Evolutionary conservation across 768 basidiomycete species (phyloP), one percentile per base, ranked within the genome.

Genomic region (Pulveroboletus frians): DNA sequence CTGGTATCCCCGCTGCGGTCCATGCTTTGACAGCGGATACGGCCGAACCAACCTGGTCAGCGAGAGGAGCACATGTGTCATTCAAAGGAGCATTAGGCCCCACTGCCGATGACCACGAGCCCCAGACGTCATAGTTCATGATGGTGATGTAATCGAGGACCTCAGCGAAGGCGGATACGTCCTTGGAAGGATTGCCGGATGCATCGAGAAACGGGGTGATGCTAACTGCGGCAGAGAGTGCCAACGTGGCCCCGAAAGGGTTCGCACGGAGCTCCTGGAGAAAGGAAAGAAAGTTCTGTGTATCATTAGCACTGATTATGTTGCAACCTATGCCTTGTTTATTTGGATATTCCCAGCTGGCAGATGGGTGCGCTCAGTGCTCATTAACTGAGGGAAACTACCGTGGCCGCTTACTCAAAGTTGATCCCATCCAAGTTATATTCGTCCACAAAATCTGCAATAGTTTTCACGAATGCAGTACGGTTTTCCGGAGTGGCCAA

Each of bases 291-390:
- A 86, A 88, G 65, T 96, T 94, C 27, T 76, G 70, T 0, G 83
- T 79, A 63, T 98, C 94, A 46, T 74, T 52, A 1, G 45, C 7
- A 18, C 65, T 66, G 50, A 83, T 73, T 0, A 63, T 64, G 64
- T 95, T 96, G 56, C 88, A 88, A 1, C 79, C 80, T 1, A 85
- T 73, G 30, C 91, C 90, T 44, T 73, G 68, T 5, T 67, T 56
- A 47, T 75, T 78, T 1, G 92, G 92, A 62, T 86, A 92, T 67
- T 95, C 92, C 91, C 92, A 94, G 59, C 89, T 92, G 46, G 35
- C 13, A 46, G 51, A 72, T 26, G 23, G 18, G 15, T 13, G 15
- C 1, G 11, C 3, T 65, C 5, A 61, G 17, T 26, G 1, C 1
- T 38, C n/a, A 15, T 17, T 31, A 9, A 37, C 15, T 4, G 10